These are phyloP conservation scores for Ramaria sp. DNA, from an alignment of 768 basidiomycete genomes.

Conservation along the genomic window DNA sequence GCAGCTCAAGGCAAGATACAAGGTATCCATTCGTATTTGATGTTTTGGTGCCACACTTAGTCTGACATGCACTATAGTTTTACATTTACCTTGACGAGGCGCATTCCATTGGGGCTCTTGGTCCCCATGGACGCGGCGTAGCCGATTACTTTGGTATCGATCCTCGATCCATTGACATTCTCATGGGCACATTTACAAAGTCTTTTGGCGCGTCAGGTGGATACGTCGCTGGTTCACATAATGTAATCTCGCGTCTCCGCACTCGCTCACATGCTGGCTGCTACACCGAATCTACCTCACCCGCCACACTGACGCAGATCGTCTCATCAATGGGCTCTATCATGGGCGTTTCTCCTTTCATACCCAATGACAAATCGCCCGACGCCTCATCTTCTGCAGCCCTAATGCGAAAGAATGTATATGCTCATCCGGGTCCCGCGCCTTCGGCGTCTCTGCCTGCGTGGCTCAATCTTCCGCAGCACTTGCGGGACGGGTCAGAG, in stretches of 20 bases:
- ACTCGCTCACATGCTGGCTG: conserved; percentile 68
- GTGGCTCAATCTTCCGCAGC: conserved; percentile 69
- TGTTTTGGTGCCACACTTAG: neutral
- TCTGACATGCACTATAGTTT: conserved; percentile 45
- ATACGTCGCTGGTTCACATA: conserved; percentile 81
- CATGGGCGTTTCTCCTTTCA: conserved; percentile 63
- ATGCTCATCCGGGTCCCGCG: conserved; percentile 60
- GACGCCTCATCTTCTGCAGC: conserved; percentile 11
- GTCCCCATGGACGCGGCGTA: conserved; percentile 90
- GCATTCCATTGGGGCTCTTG: conserved; percentile 93
- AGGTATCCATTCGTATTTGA: conserved; percentile 40
- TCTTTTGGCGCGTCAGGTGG: conserved; percentile 92
- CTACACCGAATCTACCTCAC: conserved; percentile 87
- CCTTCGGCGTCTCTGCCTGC: conserved; percentile 52
- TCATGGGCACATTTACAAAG: conserved; percentile 99
- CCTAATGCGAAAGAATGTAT: conserved; percentile 30
- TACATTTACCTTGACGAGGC: conserved; percentile 95
- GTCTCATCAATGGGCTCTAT: conserved; percentile 91
- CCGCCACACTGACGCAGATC: conserved; percentile 84
- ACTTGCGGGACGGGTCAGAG: conserved; percentile 74
- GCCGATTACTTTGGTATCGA: conserved; percentile 87
- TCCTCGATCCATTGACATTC: conserved; percentile 74
- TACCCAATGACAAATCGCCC: conserved; percentile 12
- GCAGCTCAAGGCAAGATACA: conserved; percentile 88
- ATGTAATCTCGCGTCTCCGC: conserved; percentile 73